Evolutionary conservation across 2,329 filamentous ascomycete genomes (phyloP), one percentile per base, ranked within the genome.

Genomic region (Aureobasidium sp.): DNA sequence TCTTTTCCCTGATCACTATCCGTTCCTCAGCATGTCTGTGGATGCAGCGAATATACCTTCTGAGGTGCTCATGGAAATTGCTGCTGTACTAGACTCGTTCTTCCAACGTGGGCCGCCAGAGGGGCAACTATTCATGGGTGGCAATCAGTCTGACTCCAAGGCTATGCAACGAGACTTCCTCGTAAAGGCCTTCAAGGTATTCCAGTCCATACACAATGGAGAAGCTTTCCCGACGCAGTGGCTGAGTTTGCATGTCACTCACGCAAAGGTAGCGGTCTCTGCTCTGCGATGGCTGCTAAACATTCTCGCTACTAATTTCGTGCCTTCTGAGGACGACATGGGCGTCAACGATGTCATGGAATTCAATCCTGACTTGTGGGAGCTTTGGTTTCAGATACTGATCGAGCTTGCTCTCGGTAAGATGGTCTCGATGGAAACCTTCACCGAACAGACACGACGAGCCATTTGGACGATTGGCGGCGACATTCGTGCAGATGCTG

Each of bases 381-480:
- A 91, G 59, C 77, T 86, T 27, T 96, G 95, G 72, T 96, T 98
- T 66, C 86, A 84, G 16, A 91, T 90, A 0, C 74, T 98, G 25
- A 77, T 98, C 24, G 90, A 88, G 64, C 83, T 97, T 3, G 88
- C 98, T 2, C 88, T 88, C 4, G 96, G 90, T 63, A 84, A 90
- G 30, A 88, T 86, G 0, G 78, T 98, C 17, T 90, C 93, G 0
- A 78, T 98, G 32, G 93, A 98, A 66, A 95, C 90, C 0, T 97
- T 96, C 65, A 90, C 93, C 0, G 94, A 98, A 68, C 93, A 98
- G 71, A 98, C 97, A 72, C 79, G 93, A 40, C 78, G 93, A 53
- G 91, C 93, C 1, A 91, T 97, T 1, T 98, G 94, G 93, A 98
- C 97, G 72, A 96, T 98, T 65, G 93, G 91, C 3, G 93, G 93